Conservation (phyloP, 192 early-diverging fungal species). For the Backusella luteola region DNA sequence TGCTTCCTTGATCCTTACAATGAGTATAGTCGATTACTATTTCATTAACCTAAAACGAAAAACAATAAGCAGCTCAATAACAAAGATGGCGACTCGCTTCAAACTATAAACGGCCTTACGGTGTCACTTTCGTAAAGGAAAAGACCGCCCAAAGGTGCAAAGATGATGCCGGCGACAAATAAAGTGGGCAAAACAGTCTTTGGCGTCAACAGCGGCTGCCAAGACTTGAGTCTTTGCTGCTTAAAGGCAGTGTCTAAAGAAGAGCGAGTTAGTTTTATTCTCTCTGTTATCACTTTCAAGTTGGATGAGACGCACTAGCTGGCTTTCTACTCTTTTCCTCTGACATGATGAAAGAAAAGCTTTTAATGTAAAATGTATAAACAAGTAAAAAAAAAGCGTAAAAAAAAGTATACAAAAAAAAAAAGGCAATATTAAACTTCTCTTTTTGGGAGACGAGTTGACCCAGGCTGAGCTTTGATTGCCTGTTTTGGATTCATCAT, state of each 20-base stretch:
- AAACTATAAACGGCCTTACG: conserved; percentile 40
- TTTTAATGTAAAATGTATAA: background rate
- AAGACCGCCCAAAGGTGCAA: conserved; percentile 93
- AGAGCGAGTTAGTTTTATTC: background rate
- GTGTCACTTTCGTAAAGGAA: conserved; percentile 85
- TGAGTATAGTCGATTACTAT: conserved; percentile 92
- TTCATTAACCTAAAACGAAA: conserved; percentile 67
- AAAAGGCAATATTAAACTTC: background rate
- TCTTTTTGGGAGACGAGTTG: background rate
- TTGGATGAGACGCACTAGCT: conserved; percentile 40
- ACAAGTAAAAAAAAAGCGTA: background rate
- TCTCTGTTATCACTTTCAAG: background rate
- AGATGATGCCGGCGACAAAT: conserved; percentile 90
- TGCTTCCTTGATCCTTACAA: conserved; percentile 50
- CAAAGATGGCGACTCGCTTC: background rate
- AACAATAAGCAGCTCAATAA: background rate
- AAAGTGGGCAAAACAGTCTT: conserved; percentile 97
- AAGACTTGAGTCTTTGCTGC: conserved; percentile 98
- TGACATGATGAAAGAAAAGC: conserved; percentile 19
- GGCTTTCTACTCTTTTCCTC: conserved; percentile 61
- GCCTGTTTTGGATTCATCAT: background rate
- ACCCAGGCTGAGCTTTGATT: background rate
- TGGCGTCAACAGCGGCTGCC: conserved; percentile 98
- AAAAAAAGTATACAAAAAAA: background rate
- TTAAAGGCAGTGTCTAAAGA: conserved; percentile 92